These are phyloP conservation scores for Cordyceps farinosa DNA, from an alignment of 2,329 filamentous ascomycete genomes.

Conservation along the genomic window DNA sequence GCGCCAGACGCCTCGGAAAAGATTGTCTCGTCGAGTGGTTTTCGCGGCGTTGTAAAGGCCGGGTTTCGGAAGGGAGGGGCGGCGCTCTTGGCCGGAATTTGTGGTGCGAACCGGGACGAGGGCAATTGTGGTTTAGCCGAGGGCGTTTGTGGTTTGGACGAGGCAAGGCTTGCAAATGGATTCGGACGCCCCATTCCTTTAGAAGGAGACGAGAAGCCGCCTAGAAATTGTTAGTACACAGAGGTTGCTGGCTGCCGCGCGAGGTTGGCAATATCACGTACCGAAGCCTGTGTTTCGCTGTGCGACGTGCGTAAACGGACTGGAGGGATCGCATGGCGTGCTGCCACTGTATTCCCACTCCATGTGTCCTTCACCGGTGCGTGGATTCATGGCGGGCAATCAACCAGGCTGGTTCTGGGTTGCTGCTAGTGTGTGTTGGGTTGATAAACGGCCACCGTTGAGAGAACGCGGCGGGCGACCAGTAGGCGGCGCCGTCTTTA, in stretches of 20 bases:
- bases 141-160: slow-evolving; percentile 39
- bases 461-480: slow-evolving; percentile 5
- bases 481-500: slow-evolving; percentile 3
- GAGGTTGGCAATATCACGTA: slow-evolving; percentile 28
- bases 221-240: slow-evolving; percentile 21
- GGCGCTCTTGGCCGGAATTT: slow-evolving; percentile 38
- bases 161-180: slow-evolving; percentile 35
- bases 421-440: not conserved
- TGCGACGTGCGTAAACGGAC: slow-evolving; percentile 56
- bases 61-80: slow-evolving; percentile 59
- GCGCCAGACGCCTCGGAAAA: slow-evolving; percentile 55
- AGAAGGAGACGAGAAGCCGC: slow-evolving; percentile 35
- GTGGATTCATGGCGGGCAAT: slow-evolving; percentile 44
- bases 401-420: not conserved
- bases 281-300: slow-evolving; percentile 40
- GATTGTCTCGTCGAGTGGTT: slow-evolving; percentile 49
- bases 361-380: slow-evolving; percentile 60
- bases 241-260: not conserved
- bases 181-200: slow-evolving; percentile 33
- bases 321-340: slow-evolving; percentile 57
- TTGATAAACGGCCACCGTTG: slow-evolving; percentile 4
- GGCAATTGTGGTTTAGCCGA: slow-evolving; percentile 39
- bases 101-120: slow-evolving; percentile 45
- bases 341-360: slow-evolving; percentile 62
- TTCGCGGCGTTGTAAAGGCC: slow-evolving; percentile 61